These are phyloP conservation scores for Coccomyxa sp. DNA, from an alignment of 139 green algal genomes.

Conservation along the genomic window DNA sequence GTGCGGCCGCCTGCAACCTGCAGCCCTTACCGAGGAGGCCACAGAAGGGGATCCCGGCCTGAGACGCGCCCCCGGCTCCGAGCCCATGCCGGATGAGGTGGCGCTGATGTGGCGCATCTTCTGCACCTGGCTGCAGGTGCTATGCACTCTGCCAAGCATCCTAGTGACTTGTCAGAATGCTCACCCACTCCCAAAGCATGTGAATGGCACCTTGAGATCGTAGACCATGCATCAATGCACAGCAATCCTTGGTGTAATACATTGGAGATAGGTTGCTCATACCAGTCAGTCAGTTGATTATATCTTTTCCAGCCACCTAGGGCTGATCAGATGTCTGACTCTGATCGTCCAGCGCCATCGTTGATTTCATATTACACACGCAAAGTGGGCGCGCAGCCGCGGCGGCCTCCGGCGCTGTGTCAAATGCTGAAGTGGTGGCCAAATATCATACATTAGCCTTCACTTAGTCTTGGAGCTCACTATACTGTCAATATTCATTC, in stretches of 20 bases:
- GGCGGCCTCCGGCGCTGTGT: too few relatives aligned
- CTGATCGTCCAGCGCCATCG: too few relatives aligned
- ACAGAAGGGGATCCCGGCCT: slow-evolving; percentile 29
- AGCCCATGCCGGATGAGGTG: slow-evolving; percentile 22
- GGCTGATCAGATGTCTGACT: too few relatives aligned
- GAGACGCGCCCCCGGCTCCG: background rate
- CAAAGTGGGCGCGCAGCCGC: background rate
- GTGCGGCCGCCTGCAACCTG: slow-evolving; percentile 17
- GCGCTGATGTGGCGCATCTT: slow-evolving; percentile 29
- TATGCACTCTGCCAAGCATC: too few relatives aligned
- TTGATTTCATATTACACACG: background rate
- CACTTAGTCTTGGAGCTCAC: background rate
- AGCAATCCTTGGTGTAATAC: background rate
- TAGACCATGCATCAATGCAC: background rate
- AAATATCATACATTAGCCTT: background rate
- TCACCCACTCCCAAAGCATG: too few relatives aligned
- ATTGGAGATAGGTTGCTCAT: background rate
- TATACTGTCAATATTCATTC: too few relatives aligned
- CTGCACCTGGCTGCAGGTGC: background rate
- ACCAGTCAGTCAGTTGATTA: background rate
- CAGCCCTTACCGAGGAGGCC: slow-evolving; percentile 10
- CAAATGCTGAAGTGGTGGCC: background rate
- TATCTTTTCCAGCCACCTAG: background rate
- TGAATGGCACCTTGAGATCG: too few relatives aligned
- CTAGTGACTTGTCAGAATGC: too few relatives aligned